Conservation (phyloP, 306 rosid genomes). For the Potentilla sterilis region DNA sequence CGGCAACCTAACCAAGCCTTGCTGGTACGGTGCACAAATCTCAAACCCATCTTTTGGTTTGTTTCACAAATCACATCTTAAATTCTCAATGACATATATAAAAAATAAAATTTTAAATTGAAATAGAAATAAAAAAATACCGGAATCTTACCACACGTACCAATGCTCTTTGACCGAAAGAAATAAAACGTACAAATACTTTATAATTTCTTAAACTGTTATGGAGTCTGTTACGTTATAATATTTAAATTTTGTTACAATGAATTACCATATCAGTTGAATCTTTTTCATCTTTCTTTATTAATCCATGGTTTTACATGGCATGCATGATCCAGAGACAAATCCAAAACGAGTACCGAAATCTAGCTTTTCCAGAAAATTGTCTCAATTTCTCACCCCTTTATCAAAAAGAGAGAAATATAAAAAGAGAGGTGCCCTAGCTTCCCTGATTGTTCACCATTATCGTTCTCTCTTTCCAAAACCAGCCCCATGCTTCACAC, state of each 20-base stretch:
- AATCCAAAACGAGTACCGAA: background rate
- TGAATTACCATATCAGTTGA: too few relatives aligned
- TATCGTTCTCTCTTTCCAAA: slow-evolving; percentile 17
- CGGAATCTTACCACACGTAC: background rate
- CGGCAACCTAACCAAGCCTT: too few relatives aligned
- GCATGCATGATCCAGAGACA: background rate
- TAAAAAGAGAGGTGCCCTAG: slow-evolving; percentile 20
- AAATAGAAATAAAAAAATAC: too few relatives aligned
- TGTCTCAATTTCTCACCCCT: slow-evolving; percentile 2
- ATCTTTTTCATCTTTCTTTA: background rate
- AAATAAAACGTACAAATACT: background rate
- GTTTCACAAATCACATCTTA: too few relatives aligned
- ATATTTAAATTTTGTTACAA: too few relatives aligned
- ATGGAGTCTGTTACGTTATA: too few relatives aligned
- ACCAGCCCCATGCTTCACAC: background rate
- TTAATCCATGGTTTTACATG: background rate
- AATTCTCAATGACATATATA: too few relatives aligned
- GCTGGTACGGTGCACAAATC: too few relatives aligned
- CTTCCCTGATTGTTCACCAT: slow-evolving; percentile 12
- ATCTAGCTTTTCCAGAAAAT: background rate
- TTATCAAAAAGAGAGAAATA: slow-evolving; percentile 12
- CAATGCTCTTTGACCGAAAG: too few relatives aligned
- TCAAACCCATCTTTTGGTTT: too few relatives aligned
- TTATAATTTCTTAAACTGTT: background rate
- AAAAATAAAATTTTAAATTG: too few relatives aligned